phyloP scores from a whole-genome alignment of 1,139 yeast species.

The Taphrina flavorubra region DNA sequence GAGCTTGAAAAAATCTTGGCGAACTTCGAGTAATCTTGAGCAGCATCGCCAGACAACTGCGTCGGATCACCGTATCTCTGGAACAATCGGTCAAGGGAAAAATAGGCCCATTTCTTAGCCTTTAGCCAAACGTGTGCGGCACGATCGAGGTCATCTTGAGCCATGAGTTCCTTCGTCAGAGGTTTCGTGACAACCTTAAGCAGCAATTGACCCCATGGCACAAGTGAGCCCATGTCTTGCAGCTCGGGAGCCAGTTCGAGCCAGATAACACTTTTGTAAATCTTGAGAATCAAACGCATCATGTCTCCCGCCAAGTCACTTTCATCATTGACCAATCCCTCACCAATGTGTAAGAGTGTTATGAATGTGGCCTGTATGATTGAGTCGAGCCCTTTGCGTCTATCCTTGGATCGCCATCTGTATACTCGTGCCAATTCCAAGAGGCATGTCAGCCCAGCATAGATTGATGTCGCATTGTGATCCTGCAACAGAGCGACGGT shows the following conservation, averaged over 20 bases:
- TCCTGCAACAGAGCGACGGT: slow-evolving; percentile 63
- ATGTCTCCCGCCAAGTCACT: slow-evolving; percentile 68
- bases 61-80: slow-evolving; percentile 61
- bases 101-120: slow-evolving; percentile 89
- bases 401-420: slow-evolving; percentile 74
- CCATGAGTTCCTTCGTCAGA: slow-evolving; percentile 60
- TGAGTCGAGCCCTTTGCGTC: slow-evolving; percentile 64
- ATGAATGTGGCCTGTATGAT: slow-evolving; percentile 73
- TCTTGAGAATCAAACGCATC: slow-evolving; percentile 74
- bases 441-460: slow-evolving; percentile 77
- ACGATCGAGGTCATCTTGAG: slow-evolving; percentile 59
- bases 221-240: slow-evolving; percentile 64
- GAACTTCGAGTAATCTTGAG: slow-evolving; percentile 50
- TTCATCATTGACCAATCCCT: slow-evolving; percentile 59
- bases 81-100: slow-evolving; percentile 76
- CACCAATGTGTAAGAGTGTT: slow-evolving; percentile 69
- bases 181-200: slow-evolving; percentile 68
- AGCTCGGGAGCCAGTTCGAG: slow-evolving; percentile 72
- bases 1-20: slow-evolving; percentile 53
- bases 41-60: slow-evolving; percentile 50
- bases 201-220: slow-evolving; percentile 80
- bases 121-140: slow-evolving; percentile 66
- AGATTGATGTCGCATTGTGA: slow-evolving; percentile 62
- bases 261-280: slow-evolving; percentile 78
- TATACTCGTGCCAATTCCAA: slow-evolving; percentile 75